Base-by-base conservation (phyloP, 2,329 filamentous ascomycete genomes). In the Metarhizium anisopliae region DNA sequence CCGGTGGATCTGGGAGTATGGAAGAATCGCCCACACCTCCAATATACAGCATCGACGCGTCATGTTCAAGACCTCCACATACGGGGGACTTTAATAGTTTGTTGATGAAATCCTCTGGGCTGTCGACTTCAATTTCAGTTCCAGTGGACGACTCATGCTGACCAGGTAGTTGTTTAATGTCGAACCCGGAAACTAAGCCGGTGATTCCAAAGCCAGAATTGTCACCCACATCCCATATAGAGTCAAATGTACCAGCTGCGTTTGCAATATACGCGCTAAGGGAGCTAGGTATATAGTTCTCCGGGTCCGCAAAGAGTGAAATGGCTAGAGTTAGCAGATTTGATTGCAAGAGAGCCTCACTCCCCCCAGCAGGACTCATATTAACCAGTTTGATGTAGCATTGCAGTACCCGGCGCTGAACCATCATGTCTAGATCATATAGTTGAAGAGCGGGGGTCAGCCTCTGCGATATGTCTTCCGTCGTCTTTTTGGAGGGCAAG, bases 201-300 rank as follows among this genome's bases (percentile, higher is more conserved):
- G 90, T 95, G 16, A 99, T 86, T 2, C 95, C 94, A 69, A 96
- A 97, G 1, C 92, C 93, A 63, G 86, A 92, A 66, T 97, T 97
- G 68, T 99, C 94, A 8, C 86, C 88, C 6, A 96, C 83, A 59
- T 97, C 93, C 94, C 94, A 99, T 43, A 99, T 83, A 1, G 85
- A 92, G 64, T 99, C 94, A 65, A 97, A 96, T 2, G 85, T 88
- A 6, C 89, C 90, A 1, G 91, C 89, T 16, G 92, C 89, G 61
- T 87, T 94, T 18, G 93, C 93, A 64, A 99, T 96, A 0, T 92
- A 90, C 14, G 90, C 88, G 65, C 93, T 95, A 51, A 97, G 70
- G 2, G 91, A 93, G 63, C 84, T 93, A 16, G 89, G 86, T 0
- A 85, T 84, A 66, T 95, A 95, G 64, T 90, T 90, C 56, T 95